Evolutionary conservation across 768 basidiomycete species (phyloP).

Genomic region (Daedaleopsis sinensis): DNA sequence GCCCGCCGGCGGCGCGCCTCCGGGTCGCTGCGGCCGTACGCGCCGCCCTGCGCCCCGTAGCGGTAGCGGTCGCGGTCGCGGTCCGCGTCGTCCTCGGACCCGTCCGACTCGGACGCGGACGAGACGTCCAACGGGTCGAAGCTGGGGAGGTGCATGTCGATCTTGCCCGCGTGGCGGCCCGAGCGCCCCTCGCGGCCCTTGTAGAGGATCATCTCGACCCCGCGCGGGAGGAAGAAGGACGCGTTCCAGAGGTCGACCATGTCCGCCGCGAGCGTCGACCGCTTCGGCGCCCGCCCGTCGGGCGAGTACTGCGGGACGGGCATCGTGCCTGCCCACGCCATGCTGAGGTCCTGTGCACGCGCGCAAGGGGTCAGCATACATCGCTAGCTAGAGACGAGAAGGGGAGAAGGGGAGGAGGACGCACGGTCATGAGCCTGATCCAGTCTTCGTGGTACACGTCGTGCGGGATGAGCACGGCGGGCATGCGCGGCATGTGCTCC

Average conservation of each 20-base stretch:
- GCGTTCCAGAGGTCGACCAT: conserved; percentile 81
- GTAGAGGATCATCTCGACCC: conserved; percentile 81
- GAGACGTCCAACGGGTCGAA: conserved; percentile 44
- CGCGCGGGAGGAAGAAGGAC: conserved; percentile 73
- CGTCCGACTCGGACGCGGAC: conserved; percentile 43
- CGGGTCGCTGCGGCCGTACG: conserved; percentile 46
- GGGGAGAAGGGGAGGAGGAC: conserved; percentile 24
- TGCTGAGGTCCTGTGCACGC: conserved; percentile 60
- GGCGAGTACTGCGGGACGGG: conserved; percentile 57
- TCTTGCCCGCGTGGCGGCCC: conserved; percentile 56
- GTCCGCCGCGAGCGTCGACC: conserved; percentile 64
- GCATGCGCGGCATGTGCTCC: conserved; percentile 71
- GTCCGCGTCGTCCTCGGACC: conserved; percentile 41
- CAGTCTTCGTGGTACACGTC: conserved; percentile 82
- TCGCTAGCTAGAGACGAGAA: neutral
- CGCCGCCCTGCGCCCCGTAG: conserved; percentile 36
- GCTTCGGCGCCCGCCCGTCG: conserved; percentile 54
- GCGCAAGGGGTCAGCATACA: neutral
- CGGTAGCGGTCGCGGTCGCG: conserved; percentile 22
- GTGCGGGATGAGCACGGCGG: conserved; percentile 68
- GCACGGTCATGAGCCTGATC: conserved; percentile 76
- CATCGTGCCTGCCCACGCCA: conserved; percentile 78
- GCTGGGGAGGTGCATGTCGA: conserved; percentile 59
- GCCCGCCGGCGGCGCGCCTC: conserved; percentile 49
- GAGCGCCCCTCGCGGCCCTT: conserved; percentile 78